phyloP scores from a whole-genome alignment of 345 rosid genomes.

The Cardiospermum halicacabum region DNA sequence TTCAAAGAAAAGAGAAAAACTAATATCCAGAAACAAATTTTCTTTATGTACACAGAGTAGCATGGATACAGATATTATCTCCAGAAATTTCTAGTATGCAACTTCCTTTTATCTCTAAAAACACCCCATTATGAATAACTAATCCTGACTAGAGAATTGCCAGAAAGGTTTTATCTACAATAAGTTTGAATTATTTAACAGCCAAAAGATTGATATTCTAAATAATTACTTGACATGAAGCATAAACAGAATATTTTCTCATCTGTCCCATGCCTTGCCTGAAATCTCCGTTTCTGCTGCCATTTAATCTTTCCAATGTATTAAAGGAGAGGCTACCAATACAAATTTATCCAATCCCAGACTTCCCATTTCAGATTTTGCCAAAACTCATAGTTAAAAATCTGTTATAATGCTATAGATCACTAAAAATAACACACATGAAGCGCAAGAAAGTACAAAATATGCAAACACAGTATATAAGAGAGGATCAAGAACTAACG shows the following conservation, averaged over 20 bases:
- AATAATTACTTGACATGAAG: background rate
- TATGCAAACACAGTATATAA: constrained; percentile 7
- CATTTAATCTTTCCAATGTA: background rate
- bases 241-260: background rate
- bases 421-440: background rate
- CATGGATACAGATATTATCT: background rate
- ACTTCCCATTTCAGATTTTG: background rate
- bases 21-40: background rate
- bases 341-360: background rate
- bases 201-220: background rate
- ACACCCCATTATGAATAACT: constrained; percentile 1
- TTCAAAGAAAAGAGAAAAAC: background rate
- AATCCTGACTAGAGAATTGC: background rate
- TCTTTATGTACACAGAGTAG: background rate
- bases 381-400: background rate
- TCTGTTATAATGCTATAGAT: background rate
- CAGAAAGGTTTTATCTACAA: too few species aligned
- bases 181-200: background rate
- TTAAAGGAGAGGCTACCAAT: background rate
- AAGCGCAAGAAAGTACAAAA: background rate
- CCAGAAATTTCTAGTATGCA: background rate
- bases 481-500: constrained; percentile 54
- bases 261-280: background rate
- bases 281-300: background rate
- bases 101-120: background rate